These are phyloP conservation scores for Nymphaea thermarum DNA, from an alignment of 164 flowering plant species.

Conservation along the genomic window DNA sequence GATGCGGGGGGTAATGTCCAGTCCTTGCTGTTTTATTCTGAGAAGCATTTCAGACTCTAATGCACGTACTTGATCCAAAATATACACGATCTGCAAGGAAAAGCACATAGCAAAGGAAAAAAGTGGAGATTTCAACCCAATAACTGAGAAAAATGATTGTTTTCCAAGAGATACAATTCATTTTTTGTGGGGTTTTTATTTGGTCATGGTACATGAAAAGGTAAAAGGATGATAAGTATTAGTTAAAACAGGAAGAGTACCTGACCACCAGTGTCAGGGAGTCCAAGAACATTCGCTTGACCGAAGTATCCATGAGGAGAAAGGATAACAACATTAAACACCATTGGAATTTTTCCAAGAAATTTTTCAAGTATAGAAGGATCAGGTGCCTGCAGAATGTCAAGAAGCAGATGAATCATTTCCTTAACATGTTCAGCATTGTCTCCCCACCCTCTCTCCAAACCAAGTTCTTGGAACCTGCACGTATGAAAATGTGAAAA, in stretches of 20 bases:
- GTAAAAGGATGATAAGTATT: not conserved
- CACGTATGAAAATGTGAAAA: not conserved
- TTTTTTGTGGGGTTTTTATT: not conserved
- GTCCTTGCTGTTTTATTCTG: slow-evolving; percentile 91
- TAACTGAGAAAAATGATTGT: no score
- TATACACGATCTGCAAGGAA: slow-evolving; percentile 68
- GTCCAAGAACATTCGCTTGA: slow-evolving; percentile 85
- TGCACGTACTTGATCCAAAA: slow-evolving; percentile 99
- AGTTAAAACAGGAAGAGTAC: slow-evolving; percentile 15
- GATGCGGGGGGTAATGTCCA: slow-evolving; percentile 74
- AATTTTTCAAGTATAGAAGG: slow-evolving; percentile 82
- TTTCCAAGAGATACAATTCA: not conserved
- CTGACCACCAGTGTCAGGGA: slow-evolving; percentile 99
- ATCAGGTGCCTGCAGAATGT: slow-evolving; percentile 95
- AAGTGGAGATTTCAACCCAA: no score
- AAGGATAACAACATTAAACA: slow-evolving; percentile 92
- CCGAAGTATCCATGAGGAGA: slow-evolving; percentile 99
- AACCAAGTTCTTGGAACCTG: slow-evolving; percentile 72
- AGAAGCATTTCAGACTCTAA: slow-evolving; percentile 88
- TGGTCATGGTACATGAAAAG: not conserved
- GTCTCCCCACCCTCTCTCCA: slow-evolving; percentile 99
- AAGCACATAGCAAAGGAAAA: not conserved
- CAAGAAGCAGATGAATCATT: slow-evolving; percentile 74
- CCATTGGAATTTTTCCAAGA: slow-evolving; percentile 87
- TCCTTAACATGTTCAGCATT: slow-evolving; percentile 68